Evolutionary conservation across 306 rosid species (phyloP), one percentile per base, ranked within the genome.

Genomic region (Castanea mollissima): DNA sequence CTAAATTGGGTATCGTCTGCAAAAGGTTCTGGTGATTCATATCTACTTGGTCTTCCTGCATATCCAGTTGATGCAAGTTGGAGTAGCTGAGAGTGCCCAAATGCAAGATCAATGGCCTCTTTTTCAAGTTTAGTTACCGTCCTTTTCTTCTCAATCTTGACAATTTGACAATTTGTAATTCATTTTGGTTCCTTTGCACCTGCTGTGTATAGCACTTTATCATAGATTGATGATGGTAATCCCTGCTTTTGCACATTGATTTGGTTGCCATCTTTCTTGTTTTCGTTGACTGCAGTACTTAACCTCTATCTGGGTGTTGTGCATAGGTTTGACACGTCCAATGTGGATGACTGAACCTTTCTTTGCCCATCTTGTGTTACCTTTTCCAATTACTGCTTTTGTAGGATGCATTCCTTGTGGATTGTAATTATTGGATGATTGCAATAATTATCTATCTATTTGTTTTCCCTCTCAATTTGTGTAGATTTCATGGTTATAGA

Each of bases 131-230:
- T 1, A 25, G 23, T 21, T 52, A 23, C 59, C 6, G 5, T 19
- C 11, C 1, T 46, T 23, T 21, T 27, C 58, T 44, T 18, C 14
- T 12, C 18, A 18, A 12, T 21, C 12, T 71, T 20, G 19, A 41
- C 55, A 23, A 44, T 72, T 7, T 19, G 46, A 35, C 44, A 34
- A 2, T 9, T 46, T 76, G 81, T 55, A 58, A 44, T 35, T 21
- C 9, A 46, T n/a, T 71, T 32, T 34, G 71, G 78, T 51, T 82
- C 72, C 21, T 35, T 34, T 85, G 29, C 76, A 11, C 25, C 20
- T 56, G 32, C 59, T 29, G 60, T 85, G 91, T 83, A 85, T 72
- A 78, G 8, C 68, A 27, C 64, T 64, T 82, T 29, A 73, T 52
- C 35, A 41, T 4, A 16, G 74, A 3, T 52, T 21, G 75, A 46